Evolutionary conservation across 129 eudicot genomes (phyloP).

Genomic region (Helianthus annuus): HanXRQr2.0-SUNRISE NC_035441.2:41352767-41353266

Average conservation of each 20-base stretch:
- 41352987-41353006: constrained; percentile 70
- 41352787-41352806: constrained; percentile 53
- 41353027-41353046: constrained; percentile 74
- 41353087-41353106: constrained; percentile 88
- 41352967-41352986: constrained; percentile 52
- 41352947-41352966: constrained; percentile 59
- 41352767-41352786: constrained; percentile 46
- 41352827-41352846: constrained; percentile 76
- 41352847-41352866: constrained; percentile 61
- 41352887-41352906: constrained; percentile 7
- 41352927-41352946: constrained; percentile 69
- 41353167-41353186: constrained; percentile 74
- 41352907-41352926: constrained; percentile 60
- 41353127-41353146: constrained; percentile 58
- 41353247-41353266: constrained; percentile 43
- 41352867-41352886: constrained; percentile 51
- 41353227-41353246: constrained; percentile 75
- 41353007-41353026: constrained; percentile 73
- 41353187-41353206: constrained; percentile 65
- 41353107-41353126: constrained; percentile 61
- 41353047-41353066: constrained; percentile 75
- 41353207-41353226: constrained; percentile 56
- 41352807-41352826: constrained; percentile 41
- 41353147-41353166: constrained; percentile 64
- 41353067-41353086: constrained; percentile 63